Base-by-base conservation (phyloP, 768 basidiomycete species). In the Gymnopilus junonius region DNA sequence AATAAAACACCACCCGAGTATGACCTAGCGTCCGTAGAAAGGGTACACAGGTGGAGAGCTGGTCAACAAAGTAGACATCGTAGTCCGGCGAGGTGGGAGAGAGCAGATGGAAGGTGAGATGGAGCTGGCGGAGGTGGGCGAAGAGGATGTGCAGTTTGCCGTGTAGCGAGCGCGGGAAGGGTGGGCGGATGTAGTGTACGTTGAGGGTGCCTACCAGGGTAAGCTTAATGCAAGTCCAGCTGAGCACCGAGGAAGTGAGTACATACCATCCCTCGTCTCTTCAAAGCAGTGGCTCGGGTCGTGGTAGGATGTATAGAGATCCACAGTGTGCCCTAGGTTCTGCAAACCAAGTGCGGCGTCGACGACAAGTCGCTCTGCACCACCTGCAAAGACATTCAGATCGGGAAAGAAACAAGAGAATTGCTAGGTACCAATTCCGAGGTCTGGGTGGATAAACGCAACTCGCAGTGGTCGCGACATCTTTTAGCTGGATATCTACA, bases 21-120 rank as follows among this genome's bases (percentile, higher is more conserved):
- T 81, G 80, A 2, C 82, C 85, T 14, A 93, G 70, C 62, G 79
- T 69, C 2, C 93, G 85, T 0, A 99, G 81, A 61, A 97, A 80
- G 0, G 97, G 97, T 25, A 98, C 81, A 66, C 92, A 95, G 1
- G 95, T 94, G 4, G 94, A 95, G 20, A 99, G 87, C 73, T 98
- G 97, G 77, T 99, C 97, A 4, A 98, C 92, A 62, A 99, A 89
- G 77, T 89, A 96, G 21, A 98, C 87, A 71, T 99, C 96, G 70
- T 91, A 87, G 32, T 77, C 70, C 5, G 83, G 80, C 3, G 82
- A 77, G 14, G 75, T 72, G 5, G 80, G 77, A 21, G 73, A 71
- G 21, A 95, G 73, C n/a, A 97, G 82, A 54, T 87, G 83, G 6
- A 79, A 65, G 0, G 88, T 87, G 51, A 99, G 85, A 68, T 96